Percentiles rank a stretch among this genome's conserved stretches.
phyloP scores from a whole-genome alignment of 352 stramenopile genomes.

The Globisporangium cederbergense region DNA sequence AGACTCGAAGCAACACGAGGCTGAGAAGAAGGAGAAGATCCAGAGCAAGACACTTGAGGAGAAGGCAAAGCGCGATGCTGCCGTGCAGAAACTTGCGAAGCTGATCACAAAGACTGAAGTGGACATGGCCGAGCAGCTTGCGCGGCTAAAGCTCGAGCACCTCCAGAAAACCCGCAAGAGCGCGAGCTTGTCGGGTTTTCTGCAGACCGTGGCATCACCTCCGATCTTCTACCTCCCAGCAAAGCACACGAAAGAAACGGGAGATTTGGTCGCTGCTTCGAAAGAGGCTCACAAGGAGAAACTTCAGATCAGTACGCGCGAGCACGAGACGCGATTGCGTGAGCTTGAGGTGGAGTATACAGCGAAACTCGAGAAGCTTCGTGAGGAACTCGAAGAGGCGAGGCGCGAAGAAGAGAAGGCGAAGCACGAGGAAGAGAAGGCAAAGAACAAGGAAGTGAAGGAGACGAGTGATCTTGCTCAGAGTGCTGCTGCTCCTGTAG shows the following conservation, averaged over 20 bases:
- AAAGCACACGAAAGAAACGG: slow-evolving; percentile 75
- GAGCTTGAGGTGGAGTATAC: slow-evolving; percentile 49
- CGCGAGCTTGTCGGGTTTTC: slow-evolving; percentile 46
- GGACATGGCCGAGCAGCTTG: slow-evolving; percentile 49
- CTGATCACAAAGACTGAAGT: slow-evolving; percentile 43
- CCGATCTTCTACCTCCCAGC: slow-evolving; percentile 71
- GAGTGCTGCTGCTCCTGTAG: slow-evolving; percentile 9
- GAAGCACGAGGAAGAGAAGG: too few species aligned
- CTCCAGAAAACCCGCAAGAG: slow-evolving; percentile 45
- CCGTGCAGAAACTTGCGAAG: slow-evolving; percentile 38
- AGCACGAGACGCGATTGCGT: slow-evolving; percentile 42
- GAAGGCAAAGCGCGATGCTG: slow-evolving; percentile 34
- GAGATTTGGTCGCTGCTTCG: slow-evolving; percentile 64
- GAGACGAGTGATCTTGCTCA: background rate
- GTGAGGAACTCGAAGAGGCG: slow-evolving; percentile 37
- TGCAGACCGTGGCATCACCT: slow-evolving; percentile 64
- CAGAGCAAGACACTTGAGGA: slow-evolving; percentile 52
- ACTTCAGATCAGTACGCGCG: slow-evolving; percentile 30
- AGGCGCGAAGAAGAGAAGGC: slow-evolving; percentile 21
- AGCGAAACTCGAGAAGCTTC: slow-evolving; percentile 43
- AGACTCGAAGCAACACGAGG: slow-evolving; percentile 58
- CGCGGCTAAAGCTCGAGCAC: slow-evolving; percentile 57
- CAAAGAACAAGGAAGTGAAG: background rate
- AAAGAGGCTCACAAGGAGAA: slow-evolving; percentile 74
- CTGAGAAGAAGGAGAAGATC: slow-evolving; percentile 63